A percentile compares a stretch with the other conserved stretches of the same genome.
Evolutionary conservation across 2,329 filamentous ascomycete genomes (phyloP).

Genomic region (Myriosclerotinia scirpicola): DNA sequence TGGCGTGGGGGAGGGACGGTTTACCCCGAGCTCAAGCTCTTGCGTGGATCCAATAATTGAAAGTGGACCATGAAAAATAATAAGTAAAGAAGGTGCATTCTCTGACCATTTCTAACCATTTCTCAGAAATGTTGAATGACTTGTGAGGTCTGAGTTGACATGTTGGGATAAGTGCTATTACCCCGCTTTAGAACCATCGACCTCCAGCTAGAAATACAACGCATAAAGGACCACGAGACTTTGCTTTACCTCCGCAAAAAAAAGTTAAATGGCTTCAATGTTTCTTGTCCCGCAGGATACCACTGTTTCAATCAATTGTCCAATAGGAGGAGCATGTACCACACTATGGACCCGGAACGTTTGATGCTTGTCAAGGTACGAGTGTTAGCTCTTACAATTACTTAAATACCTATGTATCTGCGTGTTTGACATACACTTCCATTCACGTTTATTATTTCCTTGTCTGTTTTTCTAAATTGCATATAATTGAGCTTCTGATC

Average conservation of each 20-base stretch:
- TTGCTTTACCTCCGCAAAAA: not conserved
- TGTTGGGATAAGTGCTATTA: not conserved
- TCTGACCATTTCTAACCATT: not conserved
- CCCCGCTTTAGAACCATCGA: conserved; percentile 8
- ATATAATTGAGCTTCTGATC: conserved; percentile 9
- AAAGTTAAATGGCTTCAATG: not conserved
- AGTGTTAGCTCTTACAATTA: not conserved
- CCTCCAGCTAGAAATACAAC: not conserved
- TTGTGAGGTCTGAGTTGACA: not conserved
- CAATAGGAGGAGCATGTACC: not conserved
- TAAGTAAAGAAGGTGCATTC: not conserved
- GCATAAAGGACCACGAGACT: conserved; percentile 6
- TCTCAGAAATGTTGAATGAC: not conserved
- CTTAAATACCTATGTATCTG: not conserved
- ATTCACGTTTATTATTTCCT: too few species aligned
- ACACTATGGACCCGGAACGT: not conserved
- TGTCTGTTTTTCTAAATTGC: not conserved
- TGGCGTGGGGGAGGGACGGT: not conserved
- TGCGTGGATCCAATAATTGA: not conserved
- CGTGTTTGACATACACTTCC: not conserved
- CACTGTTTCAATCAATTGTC: not conserved
- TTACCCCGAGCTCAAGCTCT: not conserved
- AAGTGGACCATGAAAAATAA: not conserved
- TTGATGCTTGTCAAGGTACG: not conserved
- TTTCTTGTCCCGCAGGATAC: not conserved